These are phyloP conservation scores for Forsythia suspensa DNA, from an alignment of 257 asterid species.

Conservation along the genomic window DNA sequence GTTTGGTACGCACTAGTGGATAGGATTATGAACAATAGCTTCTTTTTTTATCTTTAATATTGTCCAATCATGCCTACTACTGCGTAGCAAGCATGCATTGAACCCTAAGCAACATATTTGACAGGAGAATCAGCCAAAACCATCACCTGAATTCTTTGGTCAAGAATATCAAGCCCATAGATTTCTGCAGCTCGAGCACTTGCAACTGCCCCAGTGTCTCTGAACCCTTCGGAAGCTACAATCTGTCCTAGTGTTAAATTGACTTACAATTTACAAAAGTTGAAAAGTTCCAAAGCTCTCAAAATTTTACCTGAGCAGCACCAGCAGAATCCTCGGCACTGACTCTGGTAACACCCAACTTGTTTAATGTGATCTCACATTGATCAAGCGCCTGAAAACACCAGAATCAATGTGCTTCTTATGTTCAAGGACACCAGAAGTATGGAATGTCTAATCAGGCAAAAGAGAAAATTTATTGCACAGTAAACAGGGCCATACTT, in stretches of 20 bases:
- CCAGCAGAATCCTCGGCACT: slow-evolving; percentile 72
- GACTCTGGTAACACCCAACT: slow-evolving; percentile 56
- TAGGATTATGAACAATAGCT: background rate
- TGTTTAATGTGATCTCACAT: slow-evolving; percentile 56
- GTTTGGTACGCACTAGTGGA: background rate
- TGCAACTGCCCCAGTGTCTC: slow-evolving; percentile 86
- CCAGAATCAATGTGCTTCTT: background rate
- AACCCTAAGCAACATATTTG: background rate
- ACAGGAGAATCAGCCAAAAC: slow-evolving; percentile 5
- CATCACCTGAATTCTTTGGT: slow-evolving; percentile 73
- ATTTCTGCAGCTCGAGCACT: slow-evolving; percentile 84
- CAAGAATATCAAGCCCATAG: slow-evolving; percentile 84
- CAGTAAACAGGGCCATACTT: background rate
- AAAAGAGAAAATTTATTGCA: background rate
- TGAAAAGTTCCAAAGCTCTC: slow-evolving; percentile 1
- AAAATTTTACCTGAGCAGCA: slow-evolving; percentile 75
- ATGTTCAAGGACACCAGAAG: background rate
- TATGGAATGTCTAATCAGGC: background rate
- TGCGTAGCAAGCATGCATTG: too few species aligned
- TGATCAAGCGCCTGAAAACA: slow-evolving; percentile 78
- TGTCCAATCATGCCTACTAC: background rate
- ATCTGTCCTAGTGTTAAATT: slow-evolving; percentile 51
- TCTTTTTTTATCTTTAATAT: background rate
- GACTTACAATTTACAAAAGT: background rate
- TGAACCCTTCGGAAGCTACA: slow-evolving; percentile 57